These are phyloP conservation scores for Candida vartiovaarae DNA, from an alignment of 805 yeast species.

Conservation along the genomic window DNA sequence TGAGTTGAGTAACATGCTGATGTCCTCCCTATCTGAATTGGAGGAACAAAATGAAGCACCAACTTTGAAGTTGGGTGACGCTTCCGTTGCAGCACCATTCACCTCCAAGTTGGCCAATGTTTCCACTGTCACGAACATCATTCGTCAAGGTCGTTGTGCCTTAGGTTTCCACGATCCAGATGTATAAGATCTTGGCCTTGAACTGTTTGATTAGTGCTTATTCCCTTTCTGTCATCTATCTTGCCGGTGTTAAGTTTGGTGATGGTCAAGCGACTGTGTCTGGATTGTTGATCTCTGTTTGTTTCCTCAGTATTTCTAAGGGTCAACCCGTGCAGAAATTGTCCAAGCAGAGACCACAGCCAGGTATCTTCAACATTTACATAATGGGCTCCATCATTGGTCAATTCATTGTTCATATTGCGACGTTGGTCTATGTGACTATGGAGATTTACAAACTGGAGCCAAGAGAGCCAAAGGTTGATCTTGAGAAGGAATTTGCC, in stretches of 20 bases:
- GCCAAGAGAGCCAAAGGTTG: constrained; percentile 88
- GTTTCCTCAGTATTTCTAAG: constrained; percentile 92
- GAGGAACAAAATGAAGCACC: constrained; percentile 80
- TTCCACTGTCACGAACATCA: constrained; percentile 83
- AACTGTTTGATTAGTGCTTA: constrained; percentile 96
- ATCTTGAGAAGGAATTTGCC: constrained; percentile 77
- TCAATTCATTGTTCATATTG: constrained; percentile 90
- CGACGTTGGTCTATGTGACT: constrained; percentile 76
- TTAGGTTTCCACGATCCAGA: constrained; percentile 96
- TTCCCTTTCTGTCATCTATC: constrained; percentile 84
- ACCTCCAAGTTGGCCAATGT: constrained; percentile 92
- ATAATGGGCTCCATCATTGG: constrained; percentile 97
- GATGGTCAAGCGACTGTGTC: constrained; percentile 97
- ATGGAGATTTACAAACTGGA: constrained; percentile 78
- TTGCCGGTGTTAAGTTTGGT: constrained; percentile 97
- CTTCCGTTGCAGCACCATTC: constrained; percentile 98
- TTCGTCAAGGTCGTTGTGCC: constrained; percentile 98
- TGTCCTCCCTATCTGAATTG: constrained; percentile 46
- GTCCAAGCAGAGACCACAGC: constrained; percentile 93
- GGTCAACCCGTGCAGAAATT: constrained; percentile 86
- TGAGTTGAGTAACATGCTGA: constrained; percentile 55
- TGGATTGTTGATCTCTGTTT: constrained; percentile 86
- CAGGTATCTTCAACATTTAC: constrained; percentile 90
- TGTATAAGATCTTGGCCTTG: constrained; percentile 96
- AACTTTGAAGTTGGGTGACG: constrained; percentile 90